Base-by-base conservation (phyloP, 176 grass and related monocot species). In the Oryza nivara region DNA sequence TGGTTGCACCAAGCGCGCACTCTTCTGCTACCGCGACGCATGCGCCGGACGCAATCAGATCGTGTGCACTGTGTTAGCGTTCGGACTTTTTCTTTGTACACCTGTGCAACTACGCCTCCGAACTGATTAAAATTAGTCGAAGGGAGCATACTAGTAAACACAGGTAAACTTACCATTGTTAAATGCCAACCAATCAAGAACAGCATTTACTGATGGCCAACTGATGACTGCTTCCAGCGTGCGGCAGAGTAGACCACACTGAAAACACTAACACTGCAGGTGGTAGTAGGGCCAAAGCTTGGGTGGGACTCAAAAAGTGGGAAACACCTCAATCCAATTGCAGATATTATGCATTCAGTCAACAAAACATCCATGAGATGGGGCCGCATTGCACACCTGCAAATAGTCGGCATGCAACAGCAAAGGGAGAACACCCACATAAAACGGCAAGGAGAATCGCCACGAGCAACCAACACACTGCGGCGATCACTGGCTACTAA, bases 321-420 rank as follows among this genome's bases (percentile, higher is more conserved):
- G 3, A 4, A 74, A 38, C 16, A 22, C 35, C 17, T 54, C 22
- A 22, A 75, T 6, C 61, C 26, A 68, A 23, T 60, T 56, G n/a
- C 17, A 4, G 23, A 81, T 30, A 65, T 19, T 51, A 61, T 52
- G 3, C 41, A 52, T 74, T 13, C 67, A 76, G 61, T 63, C 64
- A 52, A 16, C 70, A 41, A 17, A 83, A 49, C 40, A 54, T 81
- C 30, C 68, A 28, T 35, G 43, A 72, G 2, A 65, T n/a, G 56
- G 56, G 20, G 56, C 73, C 54, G 30, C 64, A 56, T 81, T 80
- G 88, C 88, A 86, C 67, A 67, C 83, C 83, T 67, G 72, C 67
- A 82, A 82, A 81, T 78, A 86, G 12, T 82, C 82, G 78, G 78
- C 73, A 77, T 82, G 88, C 83, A 78, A 82, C 83, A 73, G 43